Percentiles rank a stretch among this genome's conserved stretches.
phyloP scores from a whole-genome alignment of 1,284 basidiomycete species.

The Mycosarcoma mackinlayi region DNA sequence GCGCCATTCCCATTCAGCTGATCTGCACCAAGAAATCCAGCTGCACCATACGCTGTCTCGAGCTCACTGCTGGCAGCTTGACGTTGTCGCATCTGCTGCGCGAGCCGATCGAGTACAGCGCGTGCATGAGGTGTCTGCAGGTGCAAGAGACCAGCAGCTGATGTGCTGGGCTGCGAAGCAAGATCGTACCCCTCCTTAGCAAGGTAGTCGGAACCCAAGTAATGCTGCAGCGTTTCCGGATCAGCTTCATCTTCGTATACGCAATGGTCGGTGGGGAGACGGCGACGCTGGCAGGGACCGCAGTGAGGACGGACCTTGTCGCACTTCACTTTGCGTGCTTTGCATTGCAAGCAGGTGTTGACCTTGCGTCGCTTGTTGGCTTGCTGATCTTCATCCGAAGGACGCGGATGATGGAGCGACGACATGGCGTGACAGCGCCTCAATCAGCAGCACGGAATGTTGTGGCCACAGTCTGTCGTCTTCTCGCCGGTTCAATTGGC shows the following conservation, averaged over 20 bases:
- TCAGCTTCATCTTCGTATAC: conserved; percentile 57
- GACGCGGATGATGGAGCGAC: conserved; percentile 35
- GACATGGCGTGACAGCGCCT: conserved; percentile 25
- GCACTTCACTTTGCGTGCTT: conserved; percentile 60
- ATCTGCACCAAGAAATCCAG: background rate
- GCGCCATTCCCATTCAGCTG: conserved; percentile 3
- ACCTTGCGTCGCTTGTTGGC: conserved; percentile 61
- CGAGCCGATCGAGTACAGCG: conserved; percentile 56
- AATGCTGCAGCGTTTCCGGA: conserved; percentile 47
- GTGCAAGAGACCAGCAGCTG: conserved; percentile 26
- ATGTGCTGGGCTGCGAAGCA: background rate
- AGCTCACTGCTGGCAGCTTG: conserved; percentile 18
- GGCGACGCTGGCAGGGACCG: conserved; percentile 61
- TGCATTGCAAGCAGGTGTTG: conserved; percentile 66
- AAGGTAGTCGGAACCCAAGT: conserved; percentile 36
- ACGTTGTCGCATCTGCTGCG: conserved; percentile 46
- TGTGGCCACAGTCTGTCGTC: no score
- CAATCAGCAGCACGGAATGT: no score
- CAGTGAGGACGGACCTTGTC: conserved; percentile 63
- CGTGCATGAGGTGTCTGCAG: conserved; percentile 51
- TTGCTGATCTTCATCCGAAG: conserved; percentile 31
- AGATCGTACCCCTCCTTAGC: conserved; percentile 37
- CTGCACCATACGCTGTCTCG: background rate
- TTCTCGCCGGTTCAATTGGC: no score
- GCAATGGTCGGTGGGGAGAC: conserved; percentile 56